These are phyloP conservation scores for Priceomyces fermenticarens DNA, from an alignment of 805 yeast species.

Conservation along the genomic window DNA sequence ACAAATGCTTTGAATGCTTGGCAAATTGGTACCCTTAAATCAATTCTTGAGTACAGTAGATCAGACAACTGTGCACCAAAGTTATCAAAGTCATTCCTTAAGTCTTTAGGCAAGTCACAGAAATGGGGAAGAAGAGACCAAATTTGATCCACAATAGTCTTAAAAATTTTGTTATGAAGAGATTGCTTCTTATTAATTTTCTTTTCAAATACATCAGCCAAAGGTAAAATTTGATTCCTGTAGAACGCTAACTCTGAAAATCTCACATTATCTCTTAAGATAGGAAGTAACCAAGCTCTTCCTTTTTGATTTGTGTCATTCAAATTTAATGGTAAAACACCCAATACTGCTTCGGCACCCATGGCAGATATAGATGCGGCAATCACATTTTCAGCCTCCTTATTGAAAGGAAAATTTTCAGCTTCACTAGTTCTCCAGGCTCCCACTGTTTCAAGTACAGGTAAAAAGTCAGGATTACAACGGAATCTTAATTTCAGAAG, in stretches of 20 bases:
- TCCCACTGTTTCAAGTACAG: slow-evolving; percentile 71
- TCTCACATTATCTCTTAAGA: slow-evolving; percentile 81
- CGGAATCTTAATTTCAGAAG: slow-evolving; percentile 63
- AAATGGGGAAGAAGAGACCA: slow-evolving; percentile 91
- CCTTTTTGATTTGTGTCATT: slow-evolving; percentile 62
- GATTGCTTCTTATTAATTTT: slow-evolving; percentile 53
- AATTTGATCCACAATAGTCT: slow-evolving; percentile 84
- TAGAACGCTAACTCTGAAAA: slow-evolving; percentile 67
- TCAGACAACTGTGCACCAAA: slow-evolving; percentile 79
- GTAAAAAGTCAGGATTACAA: slow-evolving; percentile 67
- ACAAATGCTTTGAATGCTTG: slow-evolving; percentile 75
- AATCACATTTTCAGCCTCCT: slow-evolving; percentile 77
- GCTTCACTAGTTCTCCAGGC: slow-evolving; percentile 80
- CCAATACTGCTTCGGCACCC: slow-evolving; percentile 84
- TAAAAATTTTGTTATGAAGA: slow-evolving; percentile 71
- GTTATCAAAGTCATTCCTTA: slow-evolving; percentile 60
- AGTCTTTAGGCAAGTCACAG: slow-evolving; percentile 81
- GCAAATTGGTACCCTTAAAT: slow-evolving; percentile 77
- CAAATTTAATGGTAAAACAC: slow-evolving; percentile 76
- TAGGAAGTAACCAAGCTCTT: slow-evolving; percentile 92
- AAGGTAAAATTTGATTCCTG: slow-evolving; percentile 62
- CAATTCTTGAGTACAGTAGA: slow-evolving; percentile 69
- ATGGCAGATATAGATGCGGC: slow-evolving; percentile 73
- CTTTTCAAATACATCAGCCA: slow-evolving; percentile 50
- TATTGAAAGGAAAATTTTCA: slow-evolving; percentile 61